A percentile compares a stretch with the other conserved stretches of the same genome.
These are phyloP conservation scores for Croton setiger DNA, from an alignment of 441 rosid genomes.

Conservation along the genomic window DNA sequence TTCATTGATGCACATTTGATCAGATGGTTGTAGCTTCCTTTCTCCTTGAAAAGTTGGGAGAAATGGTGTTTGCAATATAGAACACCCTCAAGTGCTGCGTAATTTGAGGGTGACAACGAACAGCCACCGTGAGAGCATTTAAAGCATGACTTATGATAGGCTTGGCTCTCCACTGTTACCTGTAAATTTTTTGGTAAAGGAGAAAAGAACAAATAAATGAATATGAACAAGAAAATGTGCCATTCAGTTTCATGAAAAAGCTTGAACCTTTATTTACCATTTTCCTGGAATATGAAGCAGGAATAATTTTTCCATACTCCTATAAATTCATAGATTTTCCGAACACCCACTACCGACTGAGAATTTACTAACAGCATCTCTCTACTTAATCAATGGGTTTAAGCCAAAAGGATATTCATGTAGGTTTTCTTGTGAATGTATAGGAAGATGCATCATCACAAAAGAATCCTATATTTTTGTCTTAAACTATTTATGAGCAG, in stretches of 20 bases:
- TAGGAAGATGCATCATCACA: background rate
- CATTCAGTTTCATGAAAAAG: background rate
- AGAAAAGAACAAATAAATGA: background rate
- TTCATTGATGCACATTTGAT: constrained; percentile 79
- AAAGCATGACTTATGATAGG: constrained; percentile 95
- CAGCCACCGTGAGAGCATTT: constrained; percentile 97
- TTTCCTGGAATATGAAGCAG: background rate
- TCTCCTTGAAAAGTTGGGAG: constrained; percentile 95
- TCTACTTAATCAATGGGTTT: background rate
- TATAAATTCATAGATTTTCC: background rate
- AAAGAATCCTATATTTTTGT: background rate
- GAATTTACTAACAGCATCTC: background rate
- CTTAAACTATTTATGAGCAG: background rate
- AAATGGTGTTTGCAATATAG: constrained; percentile 96
- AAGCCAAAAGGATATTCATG: background rate
- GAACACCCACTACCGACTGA: background rate
- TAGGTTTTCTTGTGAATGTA: background rate
- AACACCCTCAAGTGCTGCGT: constrained; percentile 93
- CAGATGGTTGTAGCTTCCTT: constrained; percentile 89
- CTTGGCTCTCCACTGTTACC: constrained; percentile 90
- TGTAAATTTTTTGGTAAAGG: constrained; percentile 19
- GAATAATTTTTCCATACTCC: background rate
- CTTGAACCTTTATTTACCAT: background rate
- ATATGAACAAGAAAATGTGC: background rate
- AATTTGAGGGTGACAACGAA: constrained; percentile 78